These are phyloP conservation scores for Huntiella bhutanensis DNA, from an alignment of 2,329 filamentous ascomycete genomes.

Conservation along the genomic window DNA sequence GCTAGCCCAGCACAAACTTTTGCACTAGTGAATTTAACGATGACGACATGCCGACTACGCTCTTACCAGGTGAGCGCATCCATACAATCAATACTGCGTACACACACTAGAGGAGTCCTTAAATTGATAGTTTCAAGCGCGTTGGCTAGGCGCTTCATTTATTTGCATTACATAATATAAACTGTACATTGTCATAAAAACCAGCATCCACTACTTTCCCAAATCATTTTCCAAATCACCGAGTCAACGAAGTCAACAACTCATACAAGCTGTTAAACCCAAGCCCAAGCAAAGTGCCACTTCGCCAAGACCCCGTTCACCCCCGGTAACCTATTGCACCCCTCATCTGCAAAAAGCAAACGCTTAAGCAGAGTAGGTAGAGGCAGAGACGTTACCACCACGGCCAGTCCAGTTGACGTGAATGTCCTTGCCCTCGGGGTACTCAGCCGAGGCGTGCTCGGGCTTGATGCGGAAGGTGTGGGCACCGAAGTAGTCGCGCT, in stretches of 20 bases:
- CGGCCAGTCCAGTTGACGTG: slow-evolving; percentile 99
- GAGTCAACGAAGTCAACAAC: not conserved
- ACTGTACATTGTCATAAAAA: slow-evolving; percentile 8
- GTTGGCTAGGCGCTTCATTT: slow-evolving; percentile 1
- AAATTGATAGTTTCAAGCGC: not conserved
- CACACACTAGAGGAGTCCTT: not conserved
- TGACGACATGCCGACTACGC: too few relatives aligned
- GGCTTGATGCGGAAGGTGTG: slow-evolving; percentile 84
- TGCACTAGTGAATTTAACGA: too few relatives aligned
- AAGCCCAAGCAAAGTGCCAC: too few relatives aligned
- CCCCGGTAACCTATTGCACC: slow-evolving; percentile 1
- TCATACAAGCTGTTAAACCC: too few relatives aligned
- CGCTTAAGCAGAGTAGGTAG: slow-evolving; percentile 83
- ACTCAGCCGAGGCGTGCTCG: slow-evolving; percentile 56
- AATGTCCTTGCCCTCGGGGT: slow-evolving; percentile 70
- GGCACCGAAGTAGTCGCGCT: slow-evolving; percentile 98
- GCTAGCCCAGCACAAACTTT: too few relatives aligned
- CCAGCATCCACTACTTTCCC: slow-evolving; percentile 8
- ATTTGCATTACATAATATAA: slow-evolving; percentile 12
- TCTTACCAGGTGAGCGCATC: too few relatives aligned
- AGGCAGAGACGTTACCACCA: slow-evolving; percentile 91
- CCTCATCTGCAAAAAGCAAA: not conserved
- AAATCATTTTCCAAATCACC: slow-evolving; percentile 5
- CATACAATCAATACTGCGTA: too few relatives aligned
- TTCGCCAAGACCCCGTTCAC: not conserved